Percentiles rank a stretch among this genome's conserved stretches.
Conservation (phyloP, 2,329 filamentous ascomycete species). For the Phoma sp. region DNA sequence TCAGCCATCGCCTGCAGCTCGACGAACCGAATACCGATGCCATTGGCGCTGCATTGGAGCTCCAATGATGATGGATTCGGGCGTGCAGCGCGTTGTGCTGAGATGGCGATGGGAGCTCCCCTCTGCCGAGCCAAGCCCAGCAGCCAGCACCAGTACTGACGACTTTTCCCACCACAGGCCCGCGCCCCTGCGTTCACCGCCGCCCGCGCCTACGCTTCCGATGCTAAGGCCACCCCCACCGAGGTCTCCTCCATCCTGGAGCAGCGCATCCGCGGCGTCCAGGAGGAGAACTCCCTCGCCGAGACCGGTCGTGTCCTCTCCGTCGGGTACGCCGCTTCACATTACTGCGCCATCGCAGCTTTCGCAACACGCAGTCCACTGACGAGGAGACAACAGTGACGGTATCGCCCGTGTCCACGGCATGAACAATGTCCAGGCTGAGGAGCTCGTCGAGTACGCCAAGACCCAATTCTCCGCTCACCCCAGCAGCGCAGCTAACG, state of each 20-base stretch:
- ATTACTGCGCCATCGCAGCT: slow-evolving; percentile 39
- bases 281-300: slow-evolving; percentile 94
- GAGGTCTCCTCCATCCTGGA: slow-evolving; percentile 99
- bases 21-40: slow-evolving; percentile 41
- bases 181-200: slow-evolving; percentile 84
- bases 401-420: slow-evolving; percentile 99
- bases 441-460: slow-evolving; percentile 99
- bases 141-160: slow-evolving; percentile 48
- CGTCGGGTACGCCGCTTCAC: slow-evolving; percentile 80
- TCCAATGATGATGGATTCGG: slow-evolving; percentile 35
- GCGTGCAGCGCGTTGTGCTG: slow-evolving; percentile 50
- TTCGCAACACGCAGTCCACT: slow-evolving; percentile 37
- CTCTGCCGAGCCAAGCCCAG: slow-evolving; percentile 43
- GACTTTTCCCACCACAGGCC: slow-evolving; percentile 68
- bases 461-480: slow-evolving; percentile 16
- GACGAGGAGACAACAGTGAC: slow-evolving; percentile 72
- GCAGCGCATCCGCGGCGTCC: slow-evolving; percentile 97
- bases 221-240: slow-evolving; percentile 93
- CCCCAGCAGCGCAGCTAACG: slow-evolving; percentile 37
- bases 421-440: slow-evolving; percentile 99
- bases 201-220: slow-evolving; percentile 86
- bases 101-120: slow-evolving; percentile 39
- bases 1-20: slow-evolving; percentile 43
- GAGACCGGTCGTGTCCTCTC: slow-evolving; percentile 99
- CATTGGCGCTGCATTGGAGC: slow-evolving; percentile 50